Conservation (phyloP, 2,329 filamentous ascomycete species). For the Monosporascus ibericus region DNA sequence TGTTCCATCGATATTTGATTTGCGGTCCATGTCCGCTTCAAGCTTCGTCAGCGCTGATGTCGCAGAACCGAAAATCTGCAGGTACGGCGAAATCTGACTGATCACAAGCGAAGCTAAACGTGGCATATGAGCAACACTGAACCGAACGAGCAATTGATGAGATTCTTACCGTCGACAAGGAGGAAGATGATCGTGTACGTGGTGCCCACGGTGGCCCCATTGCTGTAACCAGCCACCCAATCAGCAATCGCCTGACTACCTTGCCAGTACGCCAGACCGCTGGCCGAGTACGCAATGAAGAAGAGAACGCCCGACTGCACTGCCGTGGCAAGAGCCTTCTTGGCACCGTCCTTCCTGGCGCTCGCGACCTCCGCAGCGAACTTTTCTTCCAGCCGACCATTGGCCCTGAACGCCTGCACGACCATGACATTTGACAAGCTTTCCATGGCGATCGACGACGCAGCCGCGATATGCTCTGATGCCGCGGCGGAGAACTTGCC, state of each 20-base stretch:
- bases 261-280: conserved; percentile 61
- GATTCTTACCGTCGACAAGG: conserved; percentile 48
- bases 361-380: conserved; percentile 41
- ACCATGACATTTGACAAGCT: conserved; percentile 46
- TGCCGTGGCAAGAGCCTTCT: conserved; percentile 50
- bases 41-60: conserved; percentile 49
- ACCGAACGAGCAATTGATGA: not conserved
- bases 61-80: conserved; percentile 53
- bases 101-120: conserved; percentile 47
- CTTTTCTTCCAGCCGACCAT: conserved; percentile 42
- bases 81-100: conserved; percentile 53
- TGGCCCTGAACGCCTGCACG: conserved; percentile 51
- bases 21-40: conserved; percentile 45
- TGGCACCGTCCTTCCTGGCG: conserved; percentile 42
- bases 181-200: conserved; percentile 60
- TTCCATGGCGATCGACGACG: conserved; percentile 51
- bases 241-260: conserved; percentile 42
- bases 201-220: conserved; percentile 34
- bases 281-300: conserved; percentile 59
- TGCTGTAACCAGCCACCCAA: conserved; percentile 27
- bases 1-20: conserved; percentile 37
- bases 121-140: conserved; percentile 28
- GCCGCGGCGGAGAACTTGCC: conserved; percentile 38
- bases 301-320: conserved; percentile 58
- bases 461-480: conserved; percentile 40